These are phyloP conservation scores for Colletotrichum sp. DNA, from an alignment of 2,329 filamentous ascomycete genomes.

Conservation along the genomic window DNA sequence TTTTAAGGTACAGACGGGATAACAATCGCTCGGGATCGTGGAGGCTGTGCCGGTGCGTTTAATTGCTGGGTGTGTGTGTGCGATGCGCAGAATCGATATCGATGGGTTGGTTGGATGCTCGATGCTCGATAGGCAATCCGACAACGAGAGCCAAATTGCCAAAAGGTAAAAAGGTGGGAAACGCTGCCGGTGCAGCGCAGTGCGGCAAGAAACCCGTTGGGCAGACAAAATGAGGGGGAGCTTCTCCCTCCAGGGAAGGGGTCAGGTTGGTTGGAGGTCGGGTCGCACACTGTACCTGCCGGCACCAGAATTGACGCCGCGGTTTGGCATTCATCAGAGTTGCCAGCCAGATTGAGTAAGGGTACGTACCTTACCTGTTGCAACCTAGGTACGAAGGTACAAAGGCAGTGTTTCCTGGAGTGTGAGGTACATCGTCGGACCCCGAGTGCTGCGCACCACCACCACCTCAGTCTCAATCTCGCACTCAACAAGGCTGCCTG, in stretches of 20 bases:
- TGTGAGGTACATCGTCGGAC: neutral
- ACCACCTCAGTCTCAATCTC: neutral
- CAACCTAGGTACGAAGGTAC: neutral
- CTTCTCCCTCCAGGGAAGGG: neutral
- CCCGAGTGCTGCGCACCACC: neutral
- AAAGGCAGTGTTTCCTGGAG: neutral
- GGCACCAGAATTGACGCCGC: neutral
- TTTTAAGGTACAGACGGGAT: conserved; percentile 1
- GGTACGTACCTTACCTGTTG: neutral
- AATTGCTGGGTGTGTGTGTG: neutral
- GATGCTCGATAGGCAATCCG: neutral
- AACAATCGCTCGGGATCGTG: neutral
- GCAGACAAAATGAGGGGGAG: neutral
- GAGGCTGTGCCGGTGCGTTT: neutral
- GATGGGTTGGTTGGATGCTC: neutral
- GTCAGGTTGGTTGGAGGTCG: neutral
- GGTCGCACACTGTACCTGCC: neutral
- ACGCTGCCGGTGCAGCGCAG: neutral
- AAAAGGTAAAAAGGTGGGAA: neutral
- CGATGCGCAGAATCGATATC: neutral
- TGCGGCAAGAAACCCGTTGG: neutral
- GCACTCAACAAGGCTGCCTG: neutral
- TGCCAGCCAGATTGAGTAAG: neutral
- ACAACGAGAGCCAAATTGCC: neutral
- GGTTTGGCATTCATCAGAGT: neutral